Base-by-base conservation (phyloP, 2,329 filamentous ascomycete species). In the Diaporthe sp. region DNA sequence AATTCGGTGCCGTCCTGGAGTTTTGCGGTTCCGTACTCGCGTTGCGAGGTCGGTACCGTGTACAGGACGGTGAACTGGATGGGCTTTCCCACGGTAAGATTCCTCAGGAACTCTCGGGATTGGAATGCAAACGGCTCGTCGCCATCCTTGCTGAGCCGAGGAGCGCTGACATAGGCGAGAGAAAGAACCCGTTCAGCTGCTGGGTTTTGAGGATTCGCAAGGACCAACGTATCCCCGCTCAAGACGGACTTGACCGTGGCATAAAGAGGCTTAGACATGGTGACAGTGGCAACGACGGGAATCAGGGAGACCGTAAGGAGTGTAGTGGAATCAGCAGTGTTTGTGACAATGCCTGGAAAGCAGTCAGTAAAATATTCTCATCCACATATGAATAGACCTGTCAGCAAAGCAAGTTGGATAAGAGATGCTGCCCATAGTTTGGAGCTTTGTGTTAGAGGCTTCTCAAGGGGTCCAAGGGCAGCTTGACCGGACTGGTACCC, bases 41-140 rank as follows among this genome's bases (percentile, higher is more conserved):
- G 93, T 78, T 94, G 93, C 58, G 92, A 94, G 73, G 92, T 94
- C 22, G 96, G 95, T 76, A 98, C 94, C 76, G 93, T 94, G 87
- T 99, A 98, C 72, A 96, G 89, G 58, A 98, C 89, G 76, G 92
- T 92, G 88, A 96, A 98, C 80, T 96, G 92, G 77, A 99, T 89
- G 39, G 93, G 90, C 85, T 98, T 98, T 82, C 96, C 96, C 74
- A 98, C 94, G 55, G 93, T 90, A 71, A 96, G 88, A 79, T 93
- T 92, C 81, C 97, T 94, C 77, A 99, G 90, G 84, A 94, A 97
- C 85, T 99, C 97, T 82, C 97, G 95, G 76, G 97, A 98, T 85
- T 97, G 94, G 85, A 98, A 99, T 75, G 95, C 95, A 82, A 94
- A 97, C 51, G 94, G 92, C 90, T 98, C 96, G 82, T 98, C 96